Evolutionary conservation across 2,329 filamentous ascomycete genomes (phyloP), one percentile per base, ranked within the genome.

Genomic region (Canariomyces notabilis): DNA sequence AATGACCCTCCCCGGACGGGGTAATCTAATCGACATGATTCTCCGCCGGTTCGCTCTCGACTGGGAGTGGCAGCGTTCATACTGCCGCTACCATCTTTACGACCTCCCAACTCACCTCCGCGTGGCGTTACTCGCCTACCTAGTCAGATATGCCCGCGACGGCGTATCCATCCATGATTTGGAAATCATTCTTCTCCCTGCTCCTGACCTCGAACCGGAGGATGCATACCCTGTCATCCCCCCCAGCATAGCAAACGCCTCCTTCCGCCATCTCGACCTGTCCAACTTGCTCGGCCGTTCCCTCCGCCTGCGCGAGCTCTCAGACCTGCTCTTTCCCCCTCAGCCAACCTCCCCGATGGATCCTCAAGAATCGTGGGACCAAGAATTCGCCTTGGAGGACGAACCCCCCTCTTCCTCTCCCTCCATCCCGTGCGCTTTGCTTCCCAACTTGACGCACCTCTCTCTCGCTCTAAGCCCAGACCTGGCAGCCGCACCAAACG

Each of bases 391-490:
- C 20, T 66, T 37, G 15, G 50, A 51, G 2, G 48, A 50, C 4
- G 34, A 46, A 68, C 14, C 55, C 2, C 37, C 53, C 2, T 49
- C 53, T 57, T 60, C 14, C 56, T 61, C 1, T 58, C 56, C 32
- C 57, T 59, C 21, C 60, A 60, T 63, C 20, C 64, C 67, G 1
- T 64, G 59, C 21, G 58, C 61, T 9, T 60, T 81, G 15, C 62
- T 83, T 33, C 77, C 79, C 8, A 75, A 75, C 49, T 66, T 83
- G 11, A 82, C 79, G 0, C 78, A 82, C 52, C 67, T 83, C 7
- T 82, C 79, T 2, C 72, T 83, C 2, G 77, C 79, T 4, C 54
- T 78, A 38, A 57, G 66, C 40, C 64, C 26, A 9, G 26, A 29
- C 26, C 26, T 29, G 14, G 26, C n/a, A n/a, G n/a, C 26, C 34